phyloP scores from a whole-genome alignment of 2,329 filamentous ascomycete species.

The Arthroderma sp. region DNA sequence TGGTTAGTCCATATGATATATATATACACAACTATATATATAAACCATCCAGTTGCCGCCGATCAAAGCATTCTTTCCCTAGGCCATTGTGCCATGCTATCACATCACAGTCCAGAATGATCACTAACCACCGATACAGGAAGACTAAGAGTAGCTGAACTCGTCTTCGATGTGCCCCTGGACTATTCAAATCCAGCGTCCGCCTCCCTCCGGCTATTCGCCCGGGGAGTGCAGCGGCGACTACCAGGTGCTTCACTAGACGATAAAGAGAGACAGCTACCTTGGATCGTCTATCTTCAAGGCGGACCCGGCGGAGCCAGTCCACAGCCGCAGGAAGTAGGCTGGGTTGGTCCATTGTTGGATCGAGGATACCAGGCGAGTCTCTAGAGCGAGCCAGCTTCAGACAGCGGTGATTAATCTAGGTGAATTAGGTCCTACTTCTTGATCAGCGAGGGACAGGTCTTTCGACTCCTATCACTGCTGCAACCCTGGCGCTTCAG shows the following conservation, averaged over 20 bases:
- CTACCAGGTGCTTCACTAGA: constrained; percentile 45
- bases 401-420: neutral
- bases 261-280: constrained; percentile 40
- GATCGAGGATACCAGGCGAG: constrained; percentile 67
- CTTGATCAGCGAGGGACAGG: constrained; percentile 90
- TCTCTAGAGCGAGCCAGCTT: neutral
- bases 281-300: constrained; percentile 62
- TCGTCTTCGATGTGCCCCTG: constrained; percentile 76
- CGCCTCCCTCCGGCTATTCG: constrained; percentile 62
- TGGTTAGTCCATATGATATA: neutral
- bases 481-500: constrained; percentile 54
- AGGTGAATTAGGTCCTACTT: constrained; percentile 45
- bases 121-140: constrained; percentile 37
- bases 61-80: no score
- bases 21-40: neutral
- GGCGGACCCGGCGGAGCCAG: constrained; percentile 78
- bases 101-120: neutral
- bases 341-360: constrained; percentile 58
- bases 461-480: constrained; percentile 66
- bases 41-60: neutral
- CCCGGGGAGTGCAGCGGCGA: constrained; percentile 56
- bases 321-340: constrained; percentile 58
- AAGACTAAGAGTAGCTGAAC: constrained; percentile 62
- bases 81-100: no score
- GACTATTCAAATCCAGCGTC: constrained; percentile 55